phyloP scores from a whole-genome alignment of 345 rosid genomes.

The Erodium maritimum region DNA sequence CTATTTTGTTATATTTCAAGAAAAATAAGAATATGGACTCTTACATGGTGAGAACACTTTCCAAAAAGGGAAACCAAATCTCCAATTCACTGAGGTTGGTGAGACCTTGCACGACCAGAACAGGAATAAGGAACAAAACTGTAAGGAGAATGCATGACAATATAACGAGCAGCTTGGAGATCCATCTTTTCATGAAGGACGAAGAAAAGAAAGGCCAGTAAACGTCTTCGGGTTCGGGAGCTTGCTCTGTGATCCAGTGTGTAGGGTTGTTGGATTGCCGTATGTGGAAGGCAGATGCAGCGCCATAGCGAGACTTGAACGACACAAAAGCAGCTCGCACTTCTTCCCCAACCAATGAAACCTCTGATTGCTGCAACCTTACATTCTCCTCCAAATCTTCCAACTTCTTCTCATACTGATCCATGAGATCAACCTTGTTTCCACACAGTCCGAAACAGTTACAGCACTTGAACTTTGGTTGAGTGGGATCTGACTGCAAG shows the following conservation, averaged over 20 bases:
- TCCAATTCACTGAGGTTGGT: constrained; percentile 74
- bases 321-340: constrained; percentile 93
- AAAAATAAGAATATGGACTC: no score
- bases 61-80: constrained; percentile 64
- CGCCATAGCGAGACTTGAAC: constrained; percentile 77
- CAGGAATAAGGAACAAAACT: constrained; percentile 75
- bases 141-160: constrained; percentile 71
- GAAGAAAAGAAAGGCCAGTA: constrained; percentile 95
- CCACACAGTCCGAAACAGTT: constrained; percentile 30
- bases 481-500: constrained; percentile 37
- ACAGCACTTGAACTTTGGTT: constrained; percentile 21
- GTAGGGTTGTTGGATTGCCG: constrained; percentile 78
- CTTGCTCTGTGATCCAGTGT: constrained; percentile 75
- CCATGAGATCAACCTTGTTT: constrained; percentile 43
- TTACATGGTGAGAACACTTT: constrained; percentile 59
- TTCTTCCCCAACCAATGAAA: constrained; percentile 48
- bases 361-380: constrained; percentile 59
- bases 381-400: constrained; percentile 56
- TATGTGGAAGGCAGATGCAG: constrained; percentile 66
- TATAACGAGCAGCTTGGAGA: constrained; percentile 54
- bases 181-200: constrained; percentile 76
- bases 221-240: constrained; percentile 80
- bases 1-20: no score
- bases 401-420: constrained; percentile 56
- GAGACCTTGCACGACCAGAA: constrained; percentile 88